Conservation (phyloP, 306 rosid species). For the Erythrophleum fordii region DNA sequence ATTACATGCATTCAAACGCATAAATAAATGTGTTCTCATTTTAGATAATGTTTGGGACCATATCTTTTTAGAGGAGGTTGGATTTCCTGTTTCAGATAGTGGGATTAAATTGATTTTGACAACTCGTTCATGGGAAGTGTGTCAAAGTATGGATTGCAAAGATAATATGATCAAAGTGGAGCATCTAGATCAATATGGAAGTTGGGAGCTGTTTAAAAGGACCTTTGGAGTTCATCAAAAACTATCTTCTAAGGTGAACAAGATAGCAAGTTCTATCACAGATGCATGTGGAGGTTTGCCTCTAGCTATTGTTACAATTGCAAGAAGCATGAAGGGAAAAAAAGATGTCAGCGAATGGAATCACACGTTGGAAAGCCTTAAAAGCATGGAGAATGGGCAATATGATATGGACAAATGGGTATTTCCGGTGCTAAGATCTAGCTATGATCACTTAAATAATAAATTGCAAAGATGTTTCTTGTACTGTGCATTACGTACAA, state of each 20-base stretch:
- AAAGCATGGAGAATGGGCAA: background rate
- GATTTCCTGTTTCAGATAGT: constrained; percentile 9
- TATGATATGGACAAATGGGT: background rate
- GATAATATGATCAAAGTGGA: background rate
- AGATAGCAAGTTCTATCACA: accelerated
- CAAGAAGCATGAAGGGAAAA: too few relatives aligned
- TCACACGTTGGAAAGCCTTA: background rate
- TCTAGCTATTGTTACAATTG: background rate
- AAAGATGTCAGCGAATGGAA: too few relatives aligned
- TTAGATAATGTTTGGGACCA: constrained; percentile 49
- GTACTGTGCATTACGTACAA: background rate
- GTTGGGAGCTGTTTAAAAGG: background rate
- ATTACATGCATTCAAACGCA: background rate
- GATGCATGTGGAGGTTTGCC: background rate
- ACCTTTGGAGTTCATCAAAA: background rate
- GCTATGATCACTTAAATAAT: background rate
- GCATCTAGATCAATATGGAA: background rate
- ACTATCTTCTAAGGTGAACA: background rate
- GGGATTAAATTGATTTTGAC: constrained; percentile 38
- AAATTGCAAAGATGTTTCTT: background rate
- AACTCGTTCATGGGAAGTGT: background rate
- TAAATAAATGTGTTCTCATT: background rate
- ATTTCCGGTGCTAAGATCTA: background rate
- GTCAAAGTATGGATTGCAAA: background rate
- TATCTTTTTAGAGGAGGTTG: constrained; percentile 34